Evolutionary conservation across 345 rosid species (phyloP), one percentile per base, ranked within the genome.

Genomic region (Murraya paniculata): DNA sequence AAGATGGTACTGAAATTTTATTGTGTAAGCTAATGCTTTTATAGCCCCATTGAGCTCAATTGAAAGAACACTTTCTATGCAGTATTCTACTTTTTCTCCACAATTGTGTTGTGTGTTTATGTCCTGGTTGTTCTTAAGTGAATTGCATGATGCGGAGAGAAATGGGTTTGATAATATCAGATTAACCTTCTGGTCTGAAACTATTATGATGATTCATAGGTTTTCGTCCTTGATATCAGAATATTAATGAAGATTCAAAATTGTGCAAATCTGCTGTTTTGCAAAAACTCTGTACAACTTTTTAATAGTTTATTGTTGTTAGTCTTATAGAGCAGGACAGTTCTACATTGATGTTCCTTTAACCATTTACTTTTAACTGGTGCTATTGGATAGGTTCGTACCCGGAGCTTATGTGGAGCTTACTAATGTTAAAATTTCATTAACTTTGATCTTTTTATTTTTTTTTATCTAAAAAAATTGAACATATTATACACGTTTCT

Each of bases 171-270:
- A 24, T 66, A 18, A 68, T 60, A 48, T 28, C 22, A 48, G 64
- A 74, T 9, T 62, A 39, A 22, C 73, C 50, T 45, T 45, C 50
- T 45, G 18, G 3, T 45, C 50, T 9, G 22, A 9, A 53, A 39
- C 50, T 45, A 60, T 69, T 38, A 27, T 59, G 38, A 64, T 60
- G 28, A 57, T 75, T 80, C 14, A 75, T 27, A 71, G 70, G 24
- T n/a, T 13, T 16, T 62, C 6, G 18, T 56, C 74, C 22, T 48
- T 22, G 59, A 45, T 28, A 58, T 19, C 53, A 64, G 22, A 38
- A 75, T 11, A 22, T 24, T 36, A 27, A 22, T 53, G 71, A 64
- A 24, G 28, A 53, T 41, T 55, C 24, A 61, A 35, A 45, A 9
- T 76, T 61, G 21, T 27, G 31, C 35, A 59, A 73, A 55, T 56